A percentile compares a stretch with the other conserved stretches of the same genome.
Conservation (phyloP, 495 filamentous ascomycete species). For the Penicillium bialowiezense region DNA sequence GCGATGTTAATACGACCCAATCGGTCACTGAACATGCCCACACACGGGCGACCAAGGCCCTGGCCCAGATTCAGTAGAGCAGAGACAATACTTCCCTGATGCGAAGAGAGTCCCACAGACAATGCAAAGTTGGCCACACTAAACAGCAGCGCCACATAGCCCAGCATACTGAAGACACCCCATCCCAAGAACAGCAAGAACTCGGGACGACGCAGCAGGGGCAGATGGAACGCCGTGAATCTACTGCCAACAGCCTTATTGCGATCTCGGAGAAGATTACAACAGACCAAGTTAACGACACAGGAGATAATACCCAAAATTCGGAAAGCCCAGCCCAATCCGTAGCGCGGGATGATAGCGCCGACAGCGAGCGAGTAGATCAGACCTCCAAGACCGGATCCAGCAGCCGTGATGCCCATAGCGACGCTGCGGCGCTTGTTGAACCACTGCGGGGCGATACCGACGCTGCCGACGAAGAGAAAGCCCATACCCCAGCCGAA, state of each 20-base stretch:
- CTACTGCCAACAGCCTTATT: conserved; percentile 65
- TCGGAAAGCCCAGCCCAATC: conserved; percentile 70
- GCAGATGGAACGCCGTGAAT: conserved; percentile 60
- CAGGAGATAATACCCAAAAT: conserved; percentile 67
- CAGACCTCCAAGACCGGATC: conserved; percentile 74
- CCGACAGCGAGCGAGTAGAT: conserved; percentile 51
- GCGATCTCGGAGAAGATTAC: conserved; percentile 63
- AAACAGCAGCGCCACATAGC: conserved; percentile 74
- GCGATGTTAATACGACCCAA: conserved; percentile 75
- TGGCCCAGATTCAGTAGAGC: conserved; percentile 73
- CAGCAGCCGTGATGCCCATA: conserved; percentile 68
- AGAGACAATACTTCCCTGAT: conserved; percentile 66
- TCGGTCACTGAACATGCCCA: conserved; percentile 71
- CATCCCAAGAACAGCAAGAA: conserved; percentile 65
- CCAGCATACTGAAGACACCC: conserved; percentile 69
- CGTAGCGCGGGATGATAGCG: conserved; percentile 57
- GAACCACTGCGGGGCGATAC: conserved; percentile 81
- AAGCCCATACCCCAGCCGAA: conserved; percentile 78
- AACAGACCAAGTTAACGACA: conserved; percentile 59
- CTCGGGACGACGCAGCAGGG: conserved; percentile 57
- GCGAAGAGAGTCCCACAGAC: conserved; percentile 61
- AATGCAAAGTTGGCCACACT: conserved; percentile 71
- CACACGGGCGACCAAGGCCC: conserved; percentile 65
- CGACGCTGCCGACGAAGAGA: conserved; percentile 67
- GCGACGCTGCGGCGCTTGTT: conserved; percentile 64